Evolutionary conservation across 1,139 yeast species (phyloP), one percentile per base, ranked within the genome.

Genomic region (Geotrichum fermentans): DNA sequence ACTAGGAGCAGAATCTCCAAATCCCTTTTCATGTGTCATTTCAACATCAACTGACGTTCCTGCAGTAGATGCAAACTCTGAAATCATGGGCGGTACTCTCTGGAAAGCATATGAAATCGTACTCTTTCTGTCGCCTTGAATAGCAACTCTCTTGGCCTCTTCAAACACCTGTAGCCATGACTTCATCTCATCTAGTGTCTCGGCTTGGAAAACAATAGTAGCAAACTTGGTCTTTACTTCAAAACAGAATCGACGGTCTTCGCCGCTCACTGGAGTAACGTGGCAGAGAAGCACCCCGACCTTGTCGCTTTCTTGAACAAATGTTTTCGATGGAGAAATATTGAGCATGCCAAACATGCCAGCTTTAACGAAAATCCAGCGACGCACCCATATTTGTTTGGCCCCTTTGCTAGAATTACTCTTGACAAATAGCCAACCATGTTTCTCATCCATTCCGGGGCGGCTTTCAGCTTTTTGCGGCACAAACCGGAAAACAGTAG

Each of bases 221-320:
- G 78, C 63, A 43, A 80, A 85, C 47, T 79, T 75, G 0, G 96
- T 85, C 53, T 81, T 81, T 7, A 92, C 67, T 60, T 85, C 94
- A 64, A 92, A 88, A 61, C 97, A 87, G 65, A 82, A 88, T 53
- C 90, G 75, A 42, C 97, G 70, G 45, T 84, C 92, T 62, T 89
- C 96, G 48, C 77, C 78, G 0, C 87, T 78, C 1, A 79, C 75
- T 56, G 84, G 83, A 51, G 80, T 72, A 14, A 83, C 77, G 57
- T 78, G 79, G 52, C 88, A 83, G 26, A 86, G 67, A 20, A 85
- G 68, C 1, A 90, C 79, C 4, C 97, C 97, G 54, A 88, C 77
- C 61, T 88, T 88, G 62, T 87, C 96, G 22, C 94, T 79, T 67
- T 94, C 98, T 61, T 89, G 95, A 1, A 94, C 98, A 63, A 73